These are phyloP conservation scores for Monosporascus sp. DNA, from an alignment of 2,329 filamentous ascomycete species.

Conservation along the genomic window DNA sequence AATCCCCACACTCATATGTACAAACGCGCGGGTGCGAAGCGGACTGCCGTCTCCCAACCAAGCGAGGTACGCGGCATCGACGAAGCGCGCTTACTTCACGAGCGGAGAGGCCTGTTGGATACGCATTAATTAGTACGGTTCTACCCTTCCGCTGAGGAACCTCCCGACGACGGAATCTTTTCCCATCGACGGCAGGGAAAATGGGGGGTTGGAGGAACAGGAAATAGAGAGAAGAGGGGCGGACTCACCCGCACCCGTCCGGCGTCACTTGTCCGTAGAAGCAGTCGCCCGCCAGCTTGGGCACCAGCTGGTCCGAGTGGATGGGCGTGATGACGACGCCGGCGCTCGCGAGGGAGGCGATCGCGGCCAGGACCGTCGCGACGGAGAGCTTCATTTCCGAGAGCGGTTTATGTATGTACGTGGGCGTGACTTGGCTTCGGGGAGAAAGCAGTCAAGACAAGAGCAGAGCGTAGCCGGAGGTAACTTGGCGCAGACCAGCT, in stretches of 20 bases:
- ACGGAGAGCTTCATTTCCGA: slow-evolving; percentile 36
- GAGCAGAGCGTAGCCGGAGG: too few relatives aligned
- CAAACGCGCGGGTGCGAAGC: too few relatives aligned
- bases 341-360: slow-evolving; percentile 42
- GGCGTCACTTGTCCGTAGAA: slow-evolving; percentile 52
- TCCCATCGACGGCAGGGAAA: not conserved
- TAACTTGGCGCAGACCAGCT: too few relatives aligned
- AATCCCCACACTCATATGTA: too few relatives aligned
- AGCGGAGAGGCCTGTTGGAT: too few relatives aligned
- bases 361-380: slow-evolving; percentile 36
- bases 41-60: too few relatives aligned
- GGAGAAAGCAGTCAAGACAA: too few relatives aligned
- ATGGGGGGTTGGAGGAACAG: not conserved
- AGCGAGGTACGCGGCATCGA: too few relatives aligned
- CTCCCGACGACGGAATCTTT: not conserved
- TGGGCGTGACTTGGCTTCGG: too few relatives aligned
- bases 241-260: slow-evolving; percentile 51
- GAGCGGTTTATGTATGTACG: too few relatives aligned
- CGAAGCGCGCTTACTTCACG: too few relatives aligned
- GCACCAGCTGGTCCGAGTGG: slow-evolving; percentile 44
- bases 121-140: not conserved
- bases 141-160: not conserved
- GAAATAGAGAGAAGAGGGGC: not conserved
- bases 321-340: slow-evolving; percentile 53
- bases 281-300: slow-evolving; percentile 43